Base-by-base conservation (phyloP, 352 stramenopile species). In the Globisporangium solare region DNA sequence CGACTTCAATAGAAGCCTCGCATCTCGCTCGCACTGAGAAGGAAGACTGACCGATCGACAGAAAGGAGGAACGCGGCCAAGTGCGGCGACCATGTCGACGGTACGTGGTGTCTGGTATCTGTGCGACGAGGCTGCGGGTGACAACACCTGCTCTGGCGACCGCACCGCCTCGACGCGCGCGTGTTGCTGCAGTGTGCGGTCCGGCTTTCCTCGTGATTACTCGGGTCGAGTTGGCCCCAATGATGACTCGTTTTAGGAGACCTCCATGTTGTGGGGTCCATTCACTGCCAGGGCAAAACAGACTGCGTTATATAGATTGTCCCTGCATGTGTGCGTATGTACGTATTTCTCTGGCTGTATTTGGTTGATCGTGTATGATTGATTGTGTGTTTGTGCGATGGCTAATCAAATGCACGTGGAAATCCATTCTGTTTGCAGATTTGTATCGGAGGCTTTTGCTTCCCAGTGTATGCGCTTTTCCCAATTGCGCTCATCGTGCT, bases 371-470 rank as follows among this genome's bases (percentile, higher is more conserved):
- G 39, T 43, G 12, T 43, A 10, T 43, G 39, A 43, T 43, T 43
- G 39, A 15, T 43, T n/a, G 12, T 43, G 12, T 43, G 39, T 13
- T 43, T 43, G 12, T 43, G 39, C 39, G 12, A 43, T 43, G 7
- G 39, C 17, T 43, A 15, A n/a, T 13, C 39, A 18, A n/a, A 43
- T 35, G 27, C 4, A 35, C 20, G 37, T 15, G 41, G 1, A 14
- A n/a, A 41, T 6, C 7, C 21, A 32, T 22, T 35, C 15, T 24
- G 20, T 6, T 21, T 64, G 22, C 63, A 94, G 84, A 90, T 94
- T 43, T 94, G 84, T 47, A 87, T 94, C 27, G 74, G 78, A 35
- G 80, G 80, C 7, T 63, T 94, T 45, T 94, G 84, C 48, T 83
- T 94, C 60, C 82, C 84, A 8, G 62, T 83, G 56, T 92, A 89